These are phyloP conservation scores for Coriolopsis trogii DNA, from an alignment of 1,284 basidiomycete genomes.

Conservation along the genomic window DNA sequence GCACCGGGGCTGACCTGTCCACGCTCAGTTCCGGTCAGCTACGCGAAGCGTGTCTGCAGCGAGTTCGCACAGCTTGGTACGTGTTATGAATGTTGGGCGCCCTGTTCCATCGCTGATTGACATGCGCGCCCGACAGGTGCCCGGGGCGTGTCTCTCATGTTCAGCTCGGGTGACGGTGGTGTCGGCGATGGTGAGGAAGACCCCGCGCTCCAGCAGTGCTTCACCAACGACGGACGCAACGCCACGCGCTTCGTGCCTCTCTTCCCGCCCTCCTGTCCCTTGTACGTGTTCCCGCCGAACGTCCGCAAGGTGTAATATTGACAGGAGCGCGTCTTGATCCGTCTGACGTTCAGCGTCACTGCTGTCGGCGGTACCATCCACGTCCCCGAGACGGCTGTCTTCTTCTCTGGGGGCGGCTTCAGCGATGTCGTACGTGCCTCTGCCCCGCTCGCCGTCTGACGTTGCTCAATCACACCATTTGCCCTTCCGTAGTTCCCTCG, in stretches of 20 bases:
- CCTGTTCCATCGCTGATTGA: background rate
- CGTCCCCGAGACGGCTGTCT: constrained; percentile 59
- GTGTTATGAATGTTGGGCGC: constrained; percentile 6
- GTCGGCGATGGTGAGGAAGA: constrained; percentile 62
- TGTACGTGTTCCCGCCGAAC: constrained; percentile 35
- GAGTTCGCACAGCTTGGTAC: constrained; percentile 65
- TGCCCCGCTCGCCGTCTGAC: background rate
- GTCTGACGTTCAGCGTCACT: constrained; percentile 46
- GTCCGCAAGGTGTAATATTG: background rate
- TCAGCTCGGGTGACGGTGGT: constrained; percentile 70
- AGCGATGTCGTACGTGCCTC: constrained; percentile 50
- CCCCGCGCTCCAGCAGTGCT: constrained; percentile 54
- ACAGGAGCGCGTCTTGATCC: background rate
- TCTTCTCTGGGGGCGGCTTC: constrained; percentile 72
- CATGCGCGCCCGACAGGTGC: constrained; percentile 45
- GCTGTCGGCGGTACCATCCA: constrained; percentile 61
- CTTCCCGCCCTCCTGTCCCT: constrained; percentile 62
- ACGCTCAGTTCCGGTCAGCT: constrained; percentile 57
- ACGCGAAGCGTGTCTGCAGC: constrained; percentile 63
- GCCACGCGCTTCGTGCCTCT: constrained; percentile 56
- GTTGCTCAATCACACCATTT: background rate
- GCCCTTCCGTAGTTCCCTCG: constrained; percentile 47
- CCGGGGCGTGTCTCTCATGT: constrained; percentile 65
- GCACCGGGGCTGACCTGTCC: background rate
- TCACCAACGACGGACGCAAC: constrained; percentile 61